phyloP scores from a whole-genome alignment of 1,139 yeast genomes.

The Protomyces macrosporus region DNA sequence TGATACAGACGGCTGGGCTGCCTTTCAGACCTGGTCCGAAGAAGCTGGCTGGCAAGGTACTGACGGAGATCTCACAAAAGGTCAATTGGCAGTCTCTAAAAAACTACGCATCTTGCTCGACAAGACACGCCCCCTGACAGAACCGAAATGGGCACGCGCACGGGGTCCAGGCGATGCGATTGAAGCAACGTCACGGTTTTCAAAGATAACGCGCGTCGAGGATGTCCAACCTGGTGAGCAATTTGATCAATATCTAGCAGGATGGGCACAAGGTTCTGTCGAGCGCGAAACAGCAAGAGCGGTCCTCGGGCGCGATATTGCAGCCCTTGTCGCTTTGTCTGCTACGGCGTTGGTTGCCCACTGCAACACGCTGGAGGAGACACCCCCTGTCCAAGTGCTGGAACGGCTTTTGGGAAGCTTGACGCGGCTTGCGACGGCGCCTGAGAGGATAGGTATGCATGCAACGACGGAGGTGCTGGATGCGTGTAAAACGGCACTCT shows the following conservation, averaged over 20 bases:
- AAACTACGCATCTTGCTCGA: slow-evolving; percentile 34
- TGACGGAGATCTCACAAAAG: slow-evolving; percentile 33
- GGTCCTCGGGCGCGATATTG: not conserved
- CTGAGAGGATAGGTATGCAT: not conserved
- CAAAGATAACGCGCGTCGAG: slow-evolving; percentile 22
- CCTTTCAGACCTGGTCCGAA: slow-evolving; percentile 30
- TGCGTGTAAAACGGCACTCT: slow-evolving; percentile 5
- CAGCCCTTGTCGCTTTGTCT: not conserved
- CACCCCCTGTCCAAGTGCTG: not conserved
- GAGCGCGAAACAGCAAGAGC: not conserved
- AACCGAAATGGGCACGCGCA: slow-evolving; percentile 35
- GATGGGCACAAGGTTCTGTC: slow-evolving; percentile 9
- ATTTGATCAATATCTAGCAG: slow-evolving; percentile 2
- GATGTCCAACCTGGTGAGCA: slow-evolving; percentile 17
- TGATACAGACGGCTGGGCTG: slow-evolving; percentile 33
- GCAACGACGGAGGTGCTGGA: not conserved
- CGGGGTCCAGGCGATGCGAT: slow-evolving; percentile 32
- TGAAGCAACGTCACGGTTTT: slow-evolving; percentile 33
- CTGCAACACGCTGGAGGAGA: not conserved
- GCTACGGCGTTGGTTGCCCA: slow-evolving; percentile 7
- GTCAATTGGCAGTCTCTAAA: slow-evolving; percentile 30
- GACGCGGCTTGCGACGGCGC: not conserved
- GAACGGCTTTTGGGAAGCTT: not conserved
- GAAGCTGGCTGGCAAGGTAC: slow-evolving; percentile 16
- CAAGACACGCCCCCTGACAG: slow-evolving; percentile 32